Percentiles rank a stretch among this genome's conserved stretches.
These are phyloP conservation scores for Aspergillus sp. DNA, from an alignment of 2,329 filamentous ascomycete species.

Conservation along the genomic window DNA sequence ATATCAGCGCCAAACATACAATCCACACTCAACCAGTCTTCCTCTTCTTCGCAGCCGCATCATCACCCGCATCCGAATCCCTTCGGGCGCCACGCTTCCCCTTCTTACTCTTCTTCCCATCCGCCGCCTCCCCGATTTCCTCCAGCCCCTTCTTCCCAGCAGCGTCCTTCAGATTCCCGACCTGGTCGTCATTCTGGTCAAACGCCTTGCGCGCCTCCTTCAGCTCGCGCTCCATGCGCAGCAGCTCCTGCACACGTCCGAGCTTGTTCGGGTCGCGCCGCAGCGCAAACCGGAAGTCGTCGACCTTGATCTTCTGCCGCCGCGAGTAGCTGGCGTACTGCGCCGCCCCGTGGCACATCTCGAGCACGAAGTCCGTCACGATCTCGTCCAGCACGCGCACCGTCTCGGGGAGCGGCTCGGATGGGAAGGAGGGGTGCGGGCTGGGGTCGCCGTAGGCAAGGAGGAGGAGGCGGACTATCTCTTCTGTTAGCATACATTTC, in stretches of 20 bases:
- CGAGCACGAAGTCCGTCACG: slow-evolving; percentile 93
- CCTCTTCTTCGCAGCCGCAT: slow-evolving; percentile 34
- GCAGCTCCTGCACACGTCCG: slow-evolving; percentile 83
- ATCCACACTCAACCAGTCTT: slow-evolving; percentile 25
- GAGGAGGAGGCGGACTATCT: slow-evolving; percentile 41
- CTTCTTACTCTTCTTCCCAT: slow-evolving; percentile 37
- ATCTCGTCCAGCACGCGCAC: slow-evolving; percentile 90
- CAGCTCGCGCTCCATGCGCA: slow-evolving; percentile 83
- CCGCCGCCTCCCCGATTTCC: slow-evolving; percentile 26
- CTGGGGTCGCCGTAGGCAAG: slow-evolving; percentile 46
- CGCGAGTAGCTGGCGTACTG: slow-evolving; percentile 81
- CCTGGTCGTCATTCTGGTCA: slow-evolving; percentile 45
- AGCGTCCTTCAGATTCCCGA: slow-evolving; percentile 36
- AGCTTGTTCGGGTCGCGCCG: slow-evolving; percentile 81
- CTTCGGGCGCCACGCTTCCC: slow-evolving; percentile 32
- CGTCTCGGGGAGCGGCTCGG: slow-evolving; percentile 76
- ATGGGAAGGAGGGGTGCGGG: slow-evolving; percentile 63
- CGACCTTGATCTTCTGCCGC: slow-evolving; percentile 95
- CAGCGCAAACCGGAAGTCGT: slow-evolving; percentile 95
- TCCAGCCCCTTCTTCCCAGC: slow-evolving; percentile 35
- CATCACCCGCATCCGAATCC: slow-evolving; percentile 36
- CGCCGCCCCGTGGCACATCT: slow-evolving; percentile 86
- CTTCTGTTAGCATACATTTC: neutral
- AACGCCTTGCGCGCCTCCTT: slow-evolving; percentile 72
- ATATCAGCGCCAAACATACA: too few relatives aligned